Evolutionary conservation across 805 yeast genomes (phyloP), one percentile per base, ranked within the genome.

Genomic region (Candida railenensis): DNA sequence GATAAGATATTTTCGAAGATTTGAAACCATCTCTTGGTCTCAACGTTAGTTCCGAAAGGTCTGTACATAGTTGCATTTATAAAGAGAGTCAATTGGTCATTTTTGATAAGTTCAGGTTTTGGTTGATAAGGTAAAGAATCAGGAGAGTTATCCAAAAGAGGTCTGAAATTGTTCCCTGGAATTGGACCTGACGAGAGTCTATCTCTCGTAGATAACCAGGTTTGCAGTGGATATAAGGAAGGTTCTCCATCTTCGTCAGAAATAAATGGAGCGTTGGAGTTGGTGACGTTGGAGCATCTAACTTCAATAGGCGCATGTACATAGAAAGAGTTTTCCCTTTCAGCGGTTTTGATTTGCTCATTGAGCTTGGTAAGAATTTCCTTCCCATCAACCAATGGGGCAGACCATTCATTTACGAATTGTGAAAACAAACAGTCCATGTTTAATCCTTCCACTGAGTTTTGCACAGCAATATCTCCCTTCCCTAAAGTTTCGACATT

Each of bases 231-330:
- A 49, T 71, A 65, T 53, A 72, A 61, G 3, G 74, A 68, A 11
- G 66, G 65, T 25, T 68, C 60, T 12, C 73, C 74, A 33, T 7
- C 15, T 12, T 20, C 42, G 4, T 54, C 50, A 34, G 54, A 48
- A 19, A 54, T 56, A 42, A 64, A 70, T 5, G 74, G 65, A 42
- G 49, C 48, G 43, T 67, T 61, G 7, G 80, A 63, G 49, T 74
- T 63, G 2, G 91, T 85, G 3, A 92, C 86, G 64, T 92, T 94
- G 12, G 97, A 87, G 54, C 96, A 89, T 57, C 99, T 82, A 32
- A 92, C 89, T 69, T 92, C 99, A 50, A 92, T 81, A 22, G 99
- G 99, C 21, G 96, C 95, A 65, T 94, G 98, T 9, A 91, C 96
- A 58, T 76, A 92, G 65, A 77, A 92, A 33, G 83, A 83, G 49